Evolutionary conservation across 1,284 basidiomycete species (phyloP), one percentile per base, ranked within the genome.

Genomic region (Wallemia mellicola): DNA sequence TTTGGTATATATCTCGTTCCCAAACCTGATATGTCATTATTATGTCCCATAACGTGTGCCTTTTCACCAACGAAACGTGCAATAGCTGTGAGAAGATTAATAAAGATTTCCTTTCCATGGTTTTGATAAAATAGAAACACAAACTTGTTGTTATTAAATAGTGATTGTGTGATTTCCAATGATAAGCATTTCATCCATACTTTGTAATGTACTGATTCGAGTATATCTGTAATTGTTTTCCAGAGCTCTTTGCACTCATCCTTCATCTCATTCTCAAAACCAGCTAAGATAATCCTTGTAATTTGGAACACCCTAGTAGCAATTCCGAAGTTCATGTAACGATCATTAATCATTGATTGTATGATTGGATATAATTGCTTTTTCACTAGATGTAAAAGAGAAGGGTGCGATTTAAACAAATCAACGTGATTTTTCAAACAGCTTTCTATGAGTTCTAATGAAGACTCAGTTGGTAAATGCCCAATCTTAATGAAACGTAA

Each of bases 401-500:
- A 48, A n/a, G 38, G 38, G 22, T 48, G 38, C 5, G 9, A 17
- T 22, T 48, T 48, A n/a, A 48, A 48, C 0, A 91, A 76, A 15
- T 77, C 77, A 63, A 89, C 82, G 67, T 96, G 95, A 64, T 94
- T 95, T 15, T 88, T 92, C 59, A 98, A 73, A 2, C 96, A 86
- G 66, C 89, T 95, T 72, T 98, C 94, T 60, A 98, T 86, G 59
- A 98, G 73, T 70, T 98, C 92, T 26, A 98, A 73, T 0, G 88
- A 86, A 65, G 96, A 96, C 0, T 92, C 95, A 68, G 89, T 83
- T 64, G 86, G 85, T 25, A 98, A 73, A 54, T 77, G 79, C n/a
- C 82, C 79, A 28, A 96, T 77, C 64, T 82, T 81, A 61, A 96
- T 73, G 68, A 95, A 87, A 59, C 77, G 74, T 0, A 89, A 85